These are phyloP conservation scores for Leccinum ochraceum DNA, from an alignment of 768 basidiomycete genomes.

Conservation along the genomic window DNA sequence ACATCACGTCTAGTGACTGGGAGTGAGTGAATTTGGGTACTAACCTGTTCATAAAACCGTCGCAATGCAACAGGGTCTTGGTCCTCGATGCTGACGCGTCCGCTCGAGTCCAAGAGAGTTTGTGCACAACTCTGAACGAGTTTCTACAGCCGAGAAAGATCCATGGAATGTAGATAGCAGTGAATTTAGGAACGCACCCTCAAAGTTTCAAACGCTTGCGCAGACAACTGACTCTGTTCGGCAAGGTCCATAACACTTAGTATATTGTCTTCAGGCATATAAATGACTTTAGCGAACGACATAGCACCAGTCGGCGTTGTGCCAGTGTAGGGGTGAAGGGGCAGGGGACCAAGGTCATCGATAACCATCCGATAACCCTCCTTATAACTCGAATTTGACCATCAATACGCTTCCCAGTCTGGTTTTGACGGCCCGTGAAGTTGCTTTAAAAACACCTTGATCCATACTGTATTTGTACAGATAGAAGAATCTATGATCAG, in stretches of 20 bases:
- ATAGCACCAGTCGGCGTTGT: conserved; percentile 3
- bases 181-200: conserved; percentile 11
- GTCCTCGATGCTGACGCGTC: conserved; percentile 5
- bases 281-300: not conserved
- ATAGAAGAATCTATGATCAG: conserved; percentile 22
- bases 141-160: not conserved
- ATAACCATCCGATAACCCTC: not conserved
- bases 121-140: not conserved
- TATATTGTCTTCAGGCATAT: conserved; percentile 16
- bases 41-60: conserved; percentile 18
- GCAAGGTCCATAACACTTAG: not conserved
- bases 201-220: not conserved
- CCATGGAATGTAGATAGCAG: not conserved
- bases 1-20: not conserved
- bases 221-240: not conserved
- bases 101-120: not conserved
- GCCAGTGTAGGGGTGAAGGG: not conserved
- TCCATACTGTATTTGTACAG: conserved; percentile 12
- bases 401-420: conserved; percentile 3
- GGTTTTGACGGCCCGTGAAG: not conserved
- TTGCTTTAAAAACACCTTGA: conserved; percentile 4
- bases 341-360: not conserved
- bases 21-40: not conserved
- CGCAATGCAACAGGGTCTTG: conserved; percentile 11
- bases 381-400: conserved; percentile 13